Conservation (phyloP, 192 early-diverging fungal species). For the Coemansia sp. region DNA sequence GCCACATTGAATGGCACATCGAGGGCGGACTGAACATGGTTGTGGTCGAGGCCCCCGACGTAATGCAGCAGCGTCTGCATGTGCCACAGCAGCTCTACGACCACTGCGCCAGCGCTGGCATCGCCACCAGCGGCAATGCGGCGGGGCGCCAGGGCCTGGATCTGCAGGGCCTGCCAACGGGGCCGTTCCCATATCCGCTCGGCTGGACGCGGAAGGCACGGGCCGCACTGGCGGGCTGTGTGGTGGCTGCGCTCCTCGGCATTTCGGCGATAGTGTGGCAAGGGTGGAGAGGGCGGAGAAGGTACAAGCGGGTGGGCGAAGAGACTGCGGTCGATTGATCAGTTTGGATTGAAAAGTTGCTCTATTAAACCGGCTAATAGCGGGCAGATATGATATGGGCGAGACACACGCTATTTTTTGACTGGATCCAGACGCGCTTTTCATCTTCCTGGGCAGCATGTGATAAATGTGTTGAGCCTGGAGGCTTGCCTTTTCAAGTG, state of each 20-base stretch:
- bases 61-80: conserved; percentile 54
- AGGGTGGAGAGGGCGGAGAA: conserved; percentile 37
- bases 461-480: too few species aligned
- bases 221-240: conserved; percentile 68
- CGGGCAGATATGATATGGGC: too few species aligned
- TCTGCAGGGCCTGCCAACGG: conserved; percentile 57
- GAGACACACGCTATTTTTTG: too few species aligned
- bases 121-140: conserved; percentile 67
- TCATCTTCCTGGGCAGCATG: too few species aligned
- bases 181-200: conserved; percentile 56
- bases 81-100: conserved; percentile 61
- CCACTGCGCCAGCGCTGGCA: conserved; percentile 62
- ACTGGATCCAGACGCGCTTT: too few species aligned
- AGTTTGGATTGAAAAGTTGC: too few species aligned
- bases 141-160: conserved; percentile 68
- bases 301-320: conserved; percentile 13
- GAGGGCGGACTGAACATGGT: conserved; percentile 68
- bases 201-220: conserved; percentile 68
- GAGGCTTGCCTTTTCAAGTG: too few species aligned
- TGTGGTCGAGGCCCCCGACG: conserved; percentile 71
- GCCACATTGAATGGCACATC: conserved; percentile 67
- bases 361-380: too few species aligned
- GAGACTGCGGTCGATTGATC: neutral
- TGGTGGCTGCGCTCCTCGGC: conserved; percentile 72
- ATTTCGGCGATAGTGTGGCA: conserved; percentile 78